Evolutionary conservation across 371 early-diverging fungal species (phyloP).

Genomic region (Mucor circinelloides): DNA sequence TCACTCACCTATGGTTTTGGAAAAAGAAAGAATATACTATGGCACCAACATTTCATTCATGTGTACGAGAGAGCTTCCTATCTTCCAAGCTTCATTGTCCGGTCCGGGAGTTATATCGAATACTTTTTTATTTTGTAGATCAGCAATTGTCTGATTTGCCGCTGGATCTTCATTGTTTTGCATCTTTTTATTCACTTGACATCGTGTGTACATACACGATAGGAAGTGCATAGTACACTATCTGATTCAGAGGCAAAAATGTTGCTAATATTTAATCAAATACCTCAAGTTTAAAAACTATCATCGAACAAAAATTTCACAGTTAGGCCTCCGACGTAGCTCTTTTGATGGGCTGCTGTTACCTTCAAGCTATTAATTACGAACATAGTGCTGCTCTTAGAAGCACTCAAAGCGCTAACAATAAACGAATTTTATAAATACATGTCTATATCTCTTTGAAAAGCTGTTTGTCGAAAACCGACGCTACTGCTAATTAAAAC

Average conservation of each 20-base stretch:
- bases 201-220: not conserved
- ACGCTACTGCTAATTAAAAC: too few species aligned
- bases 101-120: not conserved
- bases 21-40: slow-evolving; percentile 27
- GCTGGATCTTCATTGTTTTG: not conserved
- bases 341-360: too few species aligned
- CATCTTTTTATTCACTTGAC: not conserved
- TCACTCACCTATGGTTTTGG: slow-evolving; percentile 35
- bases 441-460: too few species aligned
- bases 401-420: too few species aligned
- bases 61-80: slow-evolving; percentile 2
- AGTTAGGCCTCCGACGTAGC: too few species aligned
- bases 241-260: not conserved
- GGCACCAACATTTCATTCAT: slow-evolving; percentile 5
- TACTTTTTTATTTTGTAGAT: not conserved
- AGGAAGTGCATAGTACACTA: not conserved
- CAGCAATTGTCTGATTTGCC: not conserved
- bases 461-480: too few species aligned
- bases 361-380: too few species aligned
- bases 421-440: too few species aligned
- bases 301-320: too few species aligned
- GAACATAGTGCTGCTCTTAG: too few species aligned
- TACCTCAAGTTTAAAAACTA: too few species aligned
- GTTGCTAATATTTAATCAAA: not conserved
- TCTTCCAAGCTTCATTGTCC: not conserved